phyloP scores from a whole-genome alignment of 257 asterid genomes.

The Vinca minor region DNA sequence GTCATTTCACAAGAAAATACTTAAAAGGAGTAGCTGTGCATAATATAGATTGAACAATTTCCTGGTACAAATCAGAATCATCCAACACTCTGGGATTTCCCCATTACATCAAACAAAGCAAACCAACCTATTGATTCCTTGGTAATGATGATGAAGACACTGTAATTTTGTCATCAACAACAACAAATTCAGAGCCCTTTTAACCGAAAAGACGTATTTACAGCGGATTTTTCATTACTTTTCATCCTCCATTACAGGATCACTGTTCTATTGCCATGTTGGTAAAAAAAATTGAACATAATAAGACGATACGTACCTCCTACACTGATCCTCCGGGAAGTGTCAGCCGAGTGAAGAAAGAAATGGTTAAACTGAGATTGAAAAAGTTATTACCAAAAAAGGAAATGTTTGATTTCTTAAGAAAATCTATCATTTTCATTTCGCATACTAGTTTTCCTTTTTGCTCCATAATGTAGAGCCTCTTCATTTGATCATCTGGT shows the following conservation, averaged over 20 bases:
- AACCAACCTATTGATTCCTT: background rate
- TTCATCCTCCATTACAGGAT: background rate
- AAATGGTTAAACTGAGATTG: background rate
- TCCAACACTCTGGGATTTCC: too few relatives aligned
- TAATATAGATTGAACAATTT: too few relatives aligned
- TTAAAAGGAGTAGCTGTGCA: too few relatives aligned
- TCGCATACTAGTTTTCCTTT: background rate
- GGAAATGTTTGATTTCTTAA: constrained; percentile 3
- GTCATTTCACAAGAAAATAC: too few relatives aligned
- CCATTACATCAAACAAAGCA: too few relatives aligned
- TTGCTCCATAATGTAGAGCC: background rate
- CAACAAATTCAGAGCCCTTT: background rate
- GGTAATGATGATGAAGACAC: background rate
- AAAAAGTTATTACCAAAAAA: background rate
- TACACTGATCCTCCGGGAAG: background rate
- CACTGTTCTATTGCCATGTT: background rate
- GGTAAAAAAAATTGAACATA: background rate
- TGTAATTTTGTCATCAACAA: background rate
- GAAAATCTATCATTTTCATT: constrained; percentile 1
- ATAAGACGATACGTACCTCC: background rate
- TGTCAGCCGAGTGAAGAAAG: background rate
- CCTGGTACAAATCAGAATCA: too few relatives aligned
- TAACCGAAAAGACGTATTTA: constrained; percentile 2
- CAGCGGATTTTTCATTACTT: background rate
- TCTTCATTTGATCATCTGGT: background rate